phyloP scores from a whole-genome alignment of 306 rosid genomes.

The Cotoneaster glaucophyllus region DNA sequence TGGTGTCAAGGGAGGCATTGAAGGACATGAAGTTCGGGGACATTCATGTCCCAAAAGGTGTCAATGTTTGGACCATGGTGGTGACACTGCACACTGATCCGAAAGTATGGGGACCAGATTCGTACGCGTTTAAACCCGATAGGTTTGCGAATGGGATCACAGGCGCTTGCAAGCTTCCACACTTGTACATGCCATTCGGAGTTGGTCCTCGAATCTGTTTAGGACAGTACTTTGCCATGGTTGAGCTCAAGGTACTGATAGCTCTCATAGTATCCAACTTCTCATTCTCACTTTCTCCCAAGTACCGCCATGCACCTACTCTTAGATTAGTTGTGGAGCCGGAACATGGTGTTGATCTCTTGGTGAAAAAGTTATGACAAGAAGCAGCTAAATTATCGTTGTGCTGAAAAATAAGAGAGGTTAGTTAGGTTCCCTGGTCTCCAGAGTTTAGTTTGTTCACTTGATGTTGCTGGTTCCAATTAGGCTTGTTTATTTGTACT shows the following conservation, averaged over 20 bases:
- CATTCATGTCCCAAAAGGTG: slow-evolving; percentile 17
- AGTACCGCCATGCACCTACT: slow-evolving; percentile 26
- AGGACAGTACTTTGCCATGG: slow-evolving; percentile 18
- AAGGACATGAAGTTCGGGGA: slow-evolving; percentile 17
- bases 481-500: background rate
- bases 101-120: slow-evolving; percentile 20
- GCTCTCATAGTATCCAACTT: slow-evolving; percentile 37
- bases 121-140: slow-evolving; percentile 18
- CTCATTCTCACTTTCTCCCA: slow-evolving; percentile 32
- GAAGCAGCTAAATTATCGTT: background rate
- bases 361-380: slow-evolving; percentile 23
- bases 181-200: slow-evolving; percentile 25
- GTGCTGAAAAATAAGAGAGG: background rate
- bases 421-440: too few relatives aligned
- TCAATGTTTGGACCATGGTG: slow-evolving; percentile 13
- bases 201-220: slow-evolving; percentile 17
- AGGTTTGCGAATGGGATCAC: slow-evolving; percentile 15
- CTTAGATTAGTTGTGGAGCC: slow-evolving; percentile 25
- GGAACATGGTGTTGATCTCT: slow-evolving; percentile 32
- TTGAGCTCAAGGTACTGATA: slow-evolving; percentile 15
- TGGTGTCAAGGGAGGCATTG: slow-evolving; percentile 19
- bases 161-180: slow-evolving; percentile 27
- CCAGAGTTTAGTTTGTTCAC: background rate
- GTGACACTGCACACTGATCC: slow-evolving; percentile 6
- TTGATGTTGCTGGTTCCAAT: background rate